Evolutionary conservation across 2,329 filamentous ascomycete genomes (phyloP).

Genomic region (Diaporthe ampelina): DNA sequence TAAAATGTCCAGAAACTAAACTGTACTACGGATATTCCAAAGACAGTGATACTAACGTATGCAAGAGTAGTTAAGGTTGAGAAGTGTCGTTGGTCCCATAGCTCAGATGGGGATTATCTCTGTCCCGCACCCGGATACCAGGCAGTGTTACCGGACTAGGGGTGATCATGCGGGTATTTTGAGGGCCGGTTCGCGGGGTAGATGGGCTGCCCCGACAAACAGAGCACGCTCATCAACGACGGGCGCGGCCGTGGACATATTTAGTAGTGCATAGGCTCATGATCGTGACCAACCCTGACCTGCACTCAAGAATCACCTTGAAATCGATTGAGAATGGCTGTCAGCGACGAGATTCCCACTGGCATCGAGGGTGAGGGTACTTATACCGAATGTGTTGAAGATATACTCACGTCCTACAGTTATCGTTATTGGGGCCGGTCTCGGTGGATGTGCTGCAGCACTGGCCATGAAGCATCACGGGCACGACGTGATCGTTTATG

Average conservation of each 20-base stretch:
- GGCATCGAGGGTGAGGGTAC: conserved; percentile 27
- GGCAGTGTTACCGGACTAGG: not conserved
- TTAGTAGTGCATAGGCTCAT: no score
- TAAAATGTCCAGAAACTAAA: no score
- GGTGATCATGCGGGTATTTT: not conserved
- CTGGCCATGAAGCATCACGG: conserved; percentile 62
- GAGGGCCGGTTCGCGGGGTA: conserved; percentile 14
- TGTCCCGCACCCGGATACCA: not conserved
- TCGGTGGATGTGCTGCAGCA: conserved; percentile 63
- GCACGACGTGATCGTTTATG: conserved; percentile 58
- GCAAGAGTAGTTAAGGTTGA: not conserved
- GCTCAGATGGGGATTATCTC: not conserved
- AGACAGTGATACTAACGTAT: not conserved
- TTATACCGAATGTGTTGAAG: no score
- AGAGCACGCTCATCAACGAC: not conserved
- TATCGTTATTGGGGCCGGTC: conserved; percentile 63
- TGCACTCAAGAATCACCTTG: not conserved
- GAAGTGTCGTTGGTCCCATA: not conserved
- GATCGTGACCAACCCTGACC: no score
- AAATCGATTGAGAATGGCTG: not conserved
- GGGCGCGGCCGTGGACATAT: not conserved
- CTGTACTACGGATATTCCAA: not conserved
- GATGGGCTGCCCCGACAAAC: not conserved
- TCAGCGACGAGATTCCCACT: not conserved
- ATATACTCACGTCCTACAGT: conserved; percentile 48